phyloP scores from a whole-genome alignment of 2,329 filamentous ascomycete species.

The Ascochyta clinopodiicola region DNA sequence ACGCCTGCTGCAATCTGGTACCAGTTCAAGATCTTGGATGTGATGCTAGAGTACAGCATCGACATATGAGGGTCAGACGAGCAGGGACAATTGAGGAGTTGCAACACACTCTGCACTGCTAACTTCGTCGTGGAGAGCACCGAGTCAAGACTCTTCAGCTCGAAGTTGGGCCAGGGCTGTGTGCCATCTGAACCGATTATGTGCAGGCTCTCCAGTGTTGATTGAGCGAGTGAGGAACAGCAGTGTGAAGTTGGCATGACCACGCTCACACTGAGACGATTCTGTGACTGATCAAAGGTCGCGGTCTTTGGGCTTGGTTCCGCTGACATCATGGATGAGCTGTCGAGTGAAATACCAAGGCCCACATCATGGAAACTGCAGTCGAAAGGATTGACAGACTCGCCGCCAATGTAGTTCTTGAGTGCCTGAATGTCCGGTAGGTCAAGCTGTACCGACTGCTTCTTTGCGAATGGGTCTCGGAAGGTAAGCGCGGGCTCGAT shows the following conservation, averaged over 20 bases:
- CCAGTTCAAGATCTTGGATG: constrained; percentile 42
- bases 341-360: constrained; percentile 22
- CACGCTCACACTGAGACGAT: constrained; percentile 25
- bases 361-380: constrained; percentile 27
- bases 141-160: constrained; percentile 35
- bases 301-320: constrained; percentile 27
- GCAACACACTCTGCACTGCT: constrained; percentile 35
- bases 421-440: constrained; percentile 35
- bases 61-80: constrained; percentile 43
- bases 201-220: constrained; percentile 40
- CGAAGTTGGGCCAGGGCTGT: constrained; percentile 20
- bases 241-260: constrained; percentile 34
- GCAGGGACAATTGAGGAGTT: constrained; percentile 41
- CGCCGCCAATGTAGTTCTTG: constrained; percentile 34
- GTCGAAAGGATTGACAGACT: constrained; percentile 32
- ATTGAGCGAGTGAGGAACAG: constrained; percentile 40
- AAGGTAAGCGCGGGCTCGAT: constrained; percentile 34
- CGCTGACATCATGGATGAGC: constrained; percentile 14
- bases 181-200: constrained; percentile 28
- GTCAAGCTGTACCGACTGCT: constrained; percentile 33
- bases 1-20: constrained; percentile 41
- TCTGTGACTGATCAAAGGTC: constrained; percentile 15
- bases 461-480: constrained; percentile 37
- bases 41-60: constrained; percentile 46
- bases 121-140: constrained; percentile 37